Evolutionary conservation across 148 eudicot genomes (phyloP), one percentile per base, ranked within the genome.

Genomic region (Heliamphora exappendiculata): DNA sequence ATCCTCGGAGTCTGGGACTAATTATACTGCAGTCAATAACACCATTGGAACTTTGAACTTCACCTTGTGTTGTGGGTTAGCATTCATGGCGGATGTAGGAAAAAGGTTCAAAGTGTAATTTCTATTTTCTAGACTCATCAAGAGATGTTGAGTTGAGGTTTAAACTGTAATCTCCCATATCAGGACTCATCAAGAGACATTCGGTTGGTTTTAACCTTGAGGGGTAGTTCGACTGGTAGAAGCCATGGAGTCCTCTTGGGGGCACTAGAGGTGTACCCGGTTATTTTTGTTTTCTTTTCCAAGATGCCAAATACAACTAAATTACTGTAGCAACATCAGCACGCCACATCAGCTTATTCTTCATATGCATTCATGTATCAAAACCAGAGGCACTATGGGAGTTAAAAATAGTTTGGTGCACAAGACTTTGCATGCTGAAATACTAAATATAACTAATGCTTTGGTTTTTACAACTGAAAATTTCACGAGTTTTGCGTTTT

Each of bases 401-500:
- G 19, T 53, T 53, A n/a, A 53, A 72, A 29, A 20, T 51, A 22
- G 62, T 8, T 4, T 0, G 22, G 3, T n/a, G 22, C 41, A 64
- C 42, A 28, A 51, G 50, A 2, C 71, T 72, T 12, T 20, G 16
- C 34, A 33, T 8, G 10, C 63, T 67, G 20, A 16, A 20, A 53
- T 6, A 5, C 28, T 33, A n/a, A n/a, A 29, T 3, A 19, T 4
- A 67, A 14, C 24, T 8, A 50, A 50, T 34, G 42, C 62, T 54
- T 55, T 73, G 59, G 10, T 70, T 53, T 55, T 10, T 17, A 29
- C 49, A 16, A 19, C 4, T n/a, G 49, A 14, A 13, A 16, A 51
- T 28, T 78, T 33, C 24, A 62, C 9, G 22, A 45, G 41, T 11
- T 77, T 42, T 51, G 36, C 72, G 67, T 19, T 41, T 72, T 83